Evolutionary conservation across 805 yeast genomes (phyloP), one percentile per base, ranked within the genome.

Genomic region (Grigorovia humatica): DNA sequence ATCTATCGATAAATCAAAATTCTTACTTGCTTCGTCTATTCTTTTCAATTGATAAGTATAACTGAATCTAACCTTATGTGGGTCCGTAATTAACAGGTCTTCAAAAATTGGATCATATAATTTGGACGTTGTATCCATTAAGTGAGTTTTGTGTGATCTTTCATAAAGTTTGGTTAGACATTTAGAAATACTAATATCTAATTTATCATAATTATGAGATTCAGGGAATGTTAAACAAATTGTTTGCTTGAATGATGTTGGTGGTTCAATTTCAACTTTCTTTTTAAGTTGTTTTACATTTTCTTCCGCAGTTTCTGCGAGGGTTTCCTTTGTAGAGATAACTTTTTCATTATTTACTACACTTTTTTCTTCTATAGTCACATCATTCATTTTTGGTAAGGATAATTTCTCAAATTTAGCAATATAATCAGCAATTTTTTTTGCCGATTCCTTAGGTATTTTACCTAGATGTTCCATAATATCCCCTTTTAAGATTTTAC

Each of bases 401-500:
- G 90, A 96, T 56, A 89, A 72, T 59, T 79, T 82, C 55, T 78
- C 76, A 56, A 76, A 76, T 38, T 74, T 67, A 48, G 77, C 72
- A 56, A 90, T 68, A 62, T 72, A 82, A 32, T 78, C 70, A 6
- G 85, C 73, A 52, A 90, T 74, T 19, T 70, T 65, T 18, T 68
- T 60, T 23, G 81, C 80, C 7, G 83, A 70, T 9, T 78, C 81
- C 42, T 71, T 60, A 11, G 87, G 69, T 50, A 90, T 85, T 54
- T 77, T 69, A 30, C 98, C 97, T 49, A 90, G 62, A 64, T 79
- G 81, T 0, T 95, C 93, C 57, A 90, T 74, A 1, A 90, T 91
- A 67, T 91, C 99, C 56, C 98, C 98, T 70, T 85, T 87, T 56
- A 91, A 74, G 43, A 91, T 66, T 62, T 96, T 78, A 9, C 98